Conservation (phyloP, 805 yeast species). For the Tetrapisispora phaffii region DNA sequence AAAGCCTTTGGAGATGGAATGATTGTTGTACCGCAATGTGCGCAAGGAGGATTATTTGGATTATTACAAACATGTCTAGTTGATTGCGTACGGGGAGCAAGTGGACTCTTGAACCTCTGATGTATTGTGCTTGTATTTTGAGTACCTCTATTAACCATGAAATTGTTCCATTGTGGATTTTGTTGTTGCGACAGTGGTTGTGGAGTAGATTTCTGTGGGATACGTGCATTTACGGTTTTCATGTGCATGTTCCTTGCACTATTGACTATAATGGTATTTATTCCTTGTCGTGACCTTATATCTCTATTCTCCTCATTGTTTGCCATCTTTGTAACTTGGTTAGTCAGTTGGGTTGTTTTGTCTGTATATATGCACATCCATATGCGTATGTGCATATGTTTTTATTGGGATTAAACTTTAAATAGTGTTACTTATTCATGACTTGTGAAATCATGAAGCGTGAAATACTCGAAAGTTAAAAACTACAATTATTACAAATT, state of each 20-base stretch:
- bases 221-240: constrained; percentile 29
- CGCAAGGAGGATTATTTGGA: constrained; percentile 40
- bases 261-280: constrained; percentile 40
- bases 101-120: neutral
- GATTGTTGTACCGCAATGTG: constrained; percentile 59
- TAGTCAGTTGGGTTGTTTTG: too few species aligned
- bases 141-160: neutral
- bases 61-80: constrained; percentile 23
- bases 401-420: too few species aligned
- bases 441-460: neutral
- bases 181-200: neutral
- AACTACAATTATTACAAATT: too few species aligned
- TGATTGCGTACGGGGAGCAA: neutral
- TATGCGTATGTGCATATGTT: too few species aligned
- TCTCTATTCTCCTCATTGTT: neutral
- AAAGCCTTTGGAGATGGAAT: constrained; percentile 69
- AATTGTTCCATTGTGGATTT: neutral
- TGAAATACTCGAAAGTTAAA: neutral
- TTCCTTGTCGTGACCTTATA: neutral
- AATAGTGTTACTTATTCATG: neutral
- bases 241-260: constrained; percentile 57
- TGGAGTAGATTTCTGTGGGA: constrained; percentile 9
- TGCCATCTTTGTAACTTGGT: neutral
- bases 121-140: neutral
- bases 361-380: neutral